phyloP scores from a whole-genome alignment of 495 filamentous ascomycete species.

The Aspergillus haitiensis region DNA sequence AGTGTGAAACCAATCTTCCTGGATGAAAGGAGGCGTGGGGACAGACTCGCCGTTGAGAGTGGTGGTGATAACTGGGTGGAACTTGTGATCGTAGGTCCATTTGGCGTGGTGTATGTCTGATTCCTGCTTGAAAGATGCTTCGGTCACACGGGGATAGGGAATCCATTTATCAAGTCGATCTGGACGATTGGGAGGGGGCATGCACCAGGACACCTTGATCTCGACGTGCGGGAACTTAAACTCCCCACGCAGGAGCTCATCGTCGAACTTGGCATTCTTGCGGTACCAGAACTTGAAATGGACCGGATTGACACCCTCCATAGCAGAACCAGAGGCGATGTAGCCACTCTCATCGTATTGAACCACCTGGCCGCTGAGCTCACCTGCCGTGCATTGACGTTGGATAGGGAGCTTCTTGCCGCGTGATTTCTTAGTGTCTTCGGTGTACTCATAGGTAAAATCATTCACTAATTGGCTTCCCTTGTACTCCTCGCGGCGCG shows the following conservation, averaged over 20 bases:
- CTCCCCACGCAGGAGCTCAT: conserved; percentile 57
- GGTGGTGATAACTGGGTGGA: conserved; percentile 57
- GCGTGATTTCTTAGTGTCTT: conserved; percentile 4
- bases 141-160: conserved; percentile 55
- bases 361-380: conserved; percentile 44
- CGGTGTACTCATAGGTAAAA: conserved; percentile 51
- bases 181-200: conserved; percentile 49
- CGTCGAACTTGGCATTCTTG: conserved; percentile 53
- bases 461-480: conserved; percentile 44
- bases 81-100: conserved; percentile 63
- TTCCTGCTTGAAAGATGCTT: conserved; percentile 55
- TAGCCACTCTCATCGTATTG: conserved; percentile 55
- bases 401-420: conserved; percentile 43
- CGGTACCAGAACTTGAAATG: conserved; percentile 57
- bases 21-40: conserved; percentile 56
- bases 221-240: conserved; percentile 54
- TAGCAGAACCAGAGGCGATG: conserved; percentile 52
- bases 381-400: conserved; percentile 47
- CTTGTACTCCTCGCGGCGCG: conserved; percentile 46
- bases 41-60: conserved; percentile 54
- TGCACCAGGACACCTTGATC: conserved; percentile 56
- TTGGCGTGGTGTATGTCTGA: conserved; percentile 50
- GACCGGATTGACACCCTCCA: conserved; percentile 52
- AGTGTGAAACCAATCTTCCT: conserved; percentile 54
- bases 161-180: conserved; percentile 59